Evolutionary conservation across 176 grass and related monocot genomes (phyloP), one percentile per base, ranked within the genome.

Genomic region (Oryza longistaminata): DNA sequence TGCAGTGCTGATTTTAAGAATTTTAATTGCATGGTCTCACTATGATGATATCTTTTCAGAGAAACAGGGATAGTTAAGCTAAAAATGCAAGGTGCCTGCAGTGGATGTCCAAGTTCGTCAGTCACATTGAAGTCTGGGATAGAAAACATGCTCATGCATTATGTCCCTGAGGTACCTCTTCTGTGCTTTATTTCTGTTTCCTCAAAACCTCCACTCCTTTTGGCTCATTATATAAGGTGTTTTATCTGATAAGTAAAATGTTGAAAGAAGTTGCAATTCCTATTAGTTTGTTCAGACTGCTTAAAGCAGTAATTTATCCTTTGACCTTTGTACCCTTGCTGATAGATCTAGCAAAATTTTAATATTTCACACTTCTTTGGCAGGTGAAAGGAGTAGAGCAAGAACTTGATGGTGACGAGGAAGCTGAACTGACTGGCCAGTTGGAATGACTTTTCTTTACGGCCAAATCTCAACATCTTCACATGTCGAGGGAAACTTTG

Each of bases 121-220:
- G 93, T 96, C 31, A 99, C 96, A 3, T 87, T 99, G 85, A 99
- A 99, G 84, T 96, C 93, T 73, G 96, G 96, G 65, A 99, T 99
- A 68, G 96, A 99, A 77, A 99, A 99, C 82, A 99, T 99, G 96
- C 93, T 99, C 61, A 99, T 91, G 93, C 96, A 99, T 87, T 99
- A 99, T 91, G 91, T 99, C 3, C 91, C 96, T 17, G 96, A 99
- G 93, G 96, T 99, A 89, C 75, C 15, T 15, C 42, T 27, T 27
- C 31, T 58, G 3, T 85, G 7, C 39, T 40, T 71, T 69, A 44
- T 37, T 37, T 37, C 35, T 37, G 35, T 37, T 37, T 37, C 35
- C 35, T 37, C 35, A 6, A 37, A 37, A 35, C 34, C 4, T 35
- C 34, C 3, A 5, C 35, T 37, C 0, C 6, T 37, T 37, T 9